Base-by-base conservation (phyloP, 495 filamentous ascomycete genomes). In the Recurvomyces mirabilis region DNA sequence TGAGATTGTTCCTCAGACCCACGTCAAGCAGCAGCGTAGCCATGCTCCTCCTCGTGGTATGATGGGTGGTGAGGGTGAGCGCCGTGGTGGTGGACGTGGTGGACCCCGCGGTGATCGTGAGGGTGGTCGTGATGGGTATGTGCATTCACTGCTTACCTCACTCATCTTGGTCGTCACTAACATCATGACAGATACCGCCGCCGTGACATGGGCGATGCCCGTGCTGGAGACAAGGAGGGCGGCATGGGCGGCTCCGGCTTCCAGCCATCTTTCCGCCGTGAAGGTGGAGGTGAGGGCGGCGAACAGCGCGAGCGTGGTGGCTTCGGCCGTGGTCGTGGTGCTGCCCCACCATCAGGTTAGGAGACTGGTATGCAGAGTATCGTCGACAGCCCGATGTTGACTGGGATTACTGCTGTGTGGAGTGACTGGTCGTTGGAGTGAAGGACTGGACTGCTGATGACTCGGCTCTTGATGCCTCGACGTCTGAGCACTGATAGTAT, bases 1-100 rank as follows among this genome's bases (percentile, higher is more conserved):
- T 62, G 91, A 98, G 78, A 94, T 98, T 66, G 91, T 98, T 57
- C 91, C 91, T 46, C 86, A 91, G 55, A 98, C 91, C 62, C 91
- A 98, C 79, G 94, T 98, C 77, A 98, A 98, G 82, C 87, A 94
- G 75, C 87, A 95, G 77, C 87, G 93, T 69, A 91, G 86, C 55
- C 88, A 98, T 68, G 87, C 87, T 66, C 93, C 93, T 61, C 91
- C 91, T 56, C 87, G 89, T 60, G 91, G 91, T 59, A 95, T 98
- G 91, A 78, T 95, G 73, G 87, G 89, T 62, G 87, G 82, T 67
- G 91, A 93, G 64, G 82, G 87, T 58, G 82, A 47, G 4, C 6
- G 45, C 5, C 36, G 45, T 32, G 85, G 63, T 60, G 77, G 77
- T 60, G 78, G 78, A 51, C 73, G 75, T 59, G 69, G 77, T 51